These are phyloP conservation scores for Diaporthe citri DNA, from an alignment of 2,329 filamentous ascomycete genomes.

Conservation along the genomic window DNA sequence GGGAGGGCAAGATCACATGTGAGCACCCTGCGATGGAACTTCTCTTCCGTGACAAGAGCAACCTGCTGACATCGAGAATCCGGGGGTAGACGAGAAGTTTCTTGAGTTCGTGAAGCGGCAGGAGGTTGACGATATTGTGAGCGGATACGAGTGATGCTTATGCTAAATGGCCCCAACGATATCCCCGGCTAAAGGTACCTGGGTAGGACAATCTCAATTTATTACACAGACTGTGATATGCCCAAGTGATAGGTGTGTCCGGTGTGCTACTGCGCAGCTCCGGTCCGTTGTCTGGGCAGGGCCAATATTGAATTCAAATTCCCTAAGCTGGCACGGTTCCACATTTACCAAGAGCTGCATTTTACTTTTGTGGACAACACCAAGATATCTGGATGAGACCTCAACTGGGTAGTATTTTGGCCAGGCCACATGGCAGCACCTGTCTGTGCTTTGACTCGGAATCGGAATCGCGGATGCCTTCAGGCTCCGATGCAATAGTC, in stretches of 20 bases:
- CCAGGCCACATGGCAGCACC: too few relatives aligned
- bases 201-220: neutral
- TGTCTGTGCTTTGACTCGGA: neutral
- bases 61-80: neutral
- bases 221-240: neutral
- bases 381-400: neutral
- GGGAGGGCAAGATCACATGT: slow-evolving; percentile 53
- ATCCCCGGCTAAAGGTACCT: neutral
- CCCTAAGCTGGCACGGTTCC: neutral
- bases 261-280: neutral
- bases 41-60: neutral
- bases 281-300: neutral
- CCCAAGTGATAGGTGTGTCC: neutral
- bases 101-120: slow-evolving; percentile 51
- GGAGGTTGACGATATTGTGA: slow-evolving; percentile 47
- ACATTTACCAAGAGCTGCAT: neutral
- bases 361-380: too few relatives aligned
- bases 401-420: neutral
- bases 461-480: neutral
- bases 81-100: slow-evolving; percentile 50
- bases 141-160: slow-evolving; percentile 40
- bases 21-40: slow-evolving; percentile 41
- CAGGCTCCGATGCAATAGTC: neutral
- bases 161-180: neutral
- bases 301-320: neutral